Evolutionary conservation across 1,139 yeast species (phyloP), one percentile per base, ranked within the genome.

Genomic region (Nakaseomyces nivariensis): DNA sequence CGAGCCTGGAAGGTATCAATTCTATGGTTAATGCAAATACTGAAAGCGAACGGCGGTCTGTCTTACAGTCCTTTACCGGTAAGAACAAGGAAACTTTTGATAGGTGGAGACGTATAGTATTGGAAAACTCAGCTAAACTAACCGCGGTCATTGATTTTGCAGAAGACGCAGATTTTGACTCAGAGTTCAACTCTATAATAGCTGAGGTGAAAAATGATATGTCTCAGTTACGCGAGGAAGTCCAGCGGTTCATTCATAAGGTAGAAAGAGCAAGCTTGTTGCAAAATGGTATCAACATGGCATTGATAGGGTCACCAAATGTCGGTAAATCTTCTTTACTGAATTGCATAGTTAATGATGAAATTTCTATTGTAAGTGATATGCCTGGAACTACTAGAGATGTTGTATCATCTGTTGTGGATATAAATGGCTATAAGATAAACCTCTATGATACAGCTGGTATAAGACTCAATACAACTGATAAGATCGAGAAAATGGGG

Each of bases 321-420:
- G 97, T 96, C 0, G 99, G 99, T 0, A 92, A 92, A 63, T 89
- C 97, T 1, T 86, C 96, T 0, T 69, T 92, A 11, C 67, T 92
- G 46, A 92, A 94, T 60, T 62, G 69, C 10, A 68, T 92, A 11
- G 88, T 92, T 0, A 77, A 82, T 53, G 78, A 85, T 47, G 95
- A 90, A 38, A 87, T 90, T 10, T 95, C 97, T 0, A 89, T 92
- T 40, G 98, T 94, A 0, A 88, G 96, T 61, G 81, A 81, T 47
- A 78, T 86, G 4, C 95, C 96, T 0, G 99, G 99, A 0, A 92
- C 98, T 0, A 92, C 99, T 0, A 75, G 99, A 60, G 98, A 92
- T 63, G 72, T 87, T 0, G 76, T 94, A 24, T 95, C 89, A 57
- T 78, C 89, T 1, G 86, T 90, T 0, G 65, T 92, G 45, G 92